Evolutionary conservation across 202 grass and related monocot species (phyloP).

Genomic region (Brachypodium distachyon): DNA sequence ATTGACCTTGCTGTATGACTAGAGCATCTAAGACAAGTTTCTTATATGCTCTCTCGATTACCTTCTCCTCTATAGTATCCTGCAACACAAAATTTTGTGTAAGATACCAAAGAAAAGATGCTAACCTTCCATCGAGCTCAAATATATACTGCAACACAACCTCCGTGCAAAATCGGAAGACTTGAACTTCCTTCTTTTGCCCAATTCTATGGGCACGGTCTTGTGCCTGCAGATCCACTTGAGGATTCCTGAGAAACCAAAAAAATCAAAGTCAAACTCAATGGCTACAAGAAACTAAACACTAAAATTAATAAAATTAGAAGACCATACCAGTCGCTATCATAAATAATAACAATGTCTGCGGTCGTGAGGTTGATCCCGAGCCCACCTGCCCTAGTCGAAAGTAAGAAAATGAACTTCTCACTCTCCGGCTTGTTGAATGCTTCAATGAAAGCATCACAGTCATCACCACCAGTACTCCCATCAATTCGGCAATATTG

Average conservation of each 20-base stretch:
- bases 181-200: slow-evolving; percentile 99
- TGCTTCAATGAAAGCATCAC: slow-evolving; percentile 87
- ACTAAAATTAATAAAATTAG: slow-evolving; percentile 2
- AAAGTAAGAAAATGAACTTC: slow-evolving; percentile 97
- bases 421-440: slow-evolving; percentile 91
- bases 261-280: neutral
- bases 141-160: slow-evolving; percentile 28
- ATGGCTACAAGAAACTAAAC: neutral
- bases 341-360: slow-evolving; percentile 97
- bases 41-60: slow-evolving; percentile 99
- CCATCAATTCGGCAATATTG: slow-evolving; percentile 96
- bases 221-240: slow-evolving; percentile 95
- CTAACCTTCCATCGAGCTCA: neutral
- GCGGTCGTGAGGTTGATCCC: slow-evolving; percentile 95
- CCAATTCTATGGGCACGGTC: slow-evolving; percentile 98
- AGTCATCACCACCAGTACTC: slow-evolving; percentile 89
- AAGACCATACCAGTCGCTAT: slow-evolving; percentile 72
- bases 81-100: slow-evolving; percentile 22
- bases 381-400: slow-evolving; percentile 84
- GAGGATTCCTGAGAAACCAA: slow-evolving; percentile 69
- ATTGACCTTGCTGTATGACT: slow-evolving; percentile 93
- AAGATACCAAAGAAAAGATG: slow-evolving; percentile 4
- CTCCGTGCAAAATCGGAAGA: slow-evolving; percentile 99
- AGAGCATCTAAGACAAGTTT: slow-evolving; percentile 98
- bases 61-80: slow-evolving; percentile 97